These are phyloP conservation scores for Casuarina glauca DNA, from an alignment of 306 rosid genomes.

Conservation along the genomic window DNA sequence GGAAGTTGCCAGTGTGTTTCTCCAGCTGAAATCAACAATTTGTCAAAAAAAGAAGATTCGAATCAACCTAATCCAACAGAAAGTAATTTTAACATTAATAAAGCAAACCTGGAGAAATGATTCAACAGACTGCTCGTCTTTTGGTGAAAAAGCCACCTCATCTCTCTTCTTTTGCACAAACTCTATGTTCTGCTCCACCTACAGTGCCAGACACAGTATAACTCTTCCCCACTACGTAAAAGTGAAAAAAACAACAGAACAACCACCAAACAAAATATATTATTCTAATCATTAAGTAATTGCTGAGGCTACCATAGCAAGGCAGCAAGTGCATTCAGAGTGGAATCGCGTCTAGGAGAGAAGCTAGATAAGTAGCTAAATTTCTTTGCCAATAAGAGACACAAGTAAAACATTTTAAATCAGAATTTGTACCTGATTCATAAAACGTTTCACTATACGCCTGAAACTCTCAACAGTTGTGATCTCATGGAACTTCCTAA, in stretches of 20 bases:
- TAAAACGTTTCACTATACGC: slow-evolving; percentile 71
- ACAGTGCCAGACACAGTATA: slow-evolving; percentile 18
- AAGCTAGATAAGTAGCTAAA: neutral
- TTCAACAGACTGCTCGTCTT: slow-evolving; percentile 71
- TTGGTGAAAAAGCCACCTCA: slow-evolving; percentile 78
- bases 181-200: slow-evolving; percentile 83
- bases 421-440: slow-evolving; percentile 72
- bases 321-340: neutral
- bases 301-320: neutral
- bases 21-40: slow-evolving; percentile 56
- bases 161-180: slow-evolving; percentile 80
- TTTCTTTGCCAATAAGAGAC: neutral
- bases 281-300: neutral
- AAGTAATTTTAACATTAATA: neutral
- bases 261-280: neutral
- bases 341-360: neutral
- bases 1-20: slow-evolving; percentile 47
- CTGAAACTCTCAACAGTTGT: slow-evolving; percentile 67
- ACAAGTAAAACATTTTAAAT: slow-evolving; percentile 7
- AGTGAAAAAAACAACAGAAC: neutral
- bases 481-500: slow-evolving; percentile 65
- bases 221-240: neutral
- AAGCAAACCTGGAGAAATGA: slow-evolving; percentile 77
- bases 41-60: neutral
- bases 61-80: neutral